Percentiles rank a stretch among this genome's conserved stretches.
Evolutionary conservation across 169 alveolate species (phyloP).

Genomic region (Besnoitia besnoiti): DNA sequence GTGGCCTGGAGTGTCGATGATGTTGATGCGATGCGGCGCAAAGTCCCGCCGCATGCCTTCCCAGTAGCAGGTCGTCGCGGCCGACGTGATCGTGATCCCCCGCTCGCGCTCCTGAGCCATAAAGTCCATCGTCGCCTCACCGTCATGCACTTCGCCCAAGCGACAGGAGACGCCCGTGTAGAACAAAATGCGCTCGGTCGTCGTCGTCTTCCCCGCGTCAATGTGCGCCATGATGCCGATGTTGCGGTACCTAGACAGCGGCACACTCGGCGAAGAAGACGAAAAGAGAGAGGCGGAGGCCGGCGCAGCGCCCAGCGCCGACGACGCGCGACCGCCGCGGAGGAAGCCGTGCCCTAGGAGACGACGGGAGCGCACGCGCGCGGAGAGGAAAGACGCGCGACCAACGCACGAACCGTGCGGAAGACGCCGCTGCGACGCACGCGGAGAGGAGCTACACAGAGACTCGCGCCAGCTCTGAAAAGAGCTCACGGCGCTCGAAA

Average conservation of each 20-base stretch:
- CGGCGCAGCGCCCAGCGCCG: not conserved
- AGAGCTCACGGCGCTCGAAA: no score
- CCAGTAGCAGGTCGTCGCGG: constrained; percentile 97
- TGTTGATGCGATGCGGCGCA: constrained; percentile 85
- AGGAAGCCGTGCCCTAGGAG: not conserved
- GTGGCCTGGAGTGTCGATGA: constrained; percentile 98
- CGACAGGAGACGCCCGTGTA: constrained; percentile 91
- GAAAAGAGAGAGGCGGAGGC: not conserved
- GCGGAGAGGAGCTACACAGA: no score
- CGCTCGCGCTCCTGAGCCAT: constrained; percentile 95
- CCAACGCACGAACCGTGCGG: not conserved
- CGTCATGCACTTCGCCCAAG: constrained; percentile 88
- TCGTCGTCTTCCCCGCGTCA: constrained; percentile 98
- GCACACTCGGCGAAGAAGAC: constrained; percentile 15
- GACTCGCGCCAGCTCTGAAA: no score
- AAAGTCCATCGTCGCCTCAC: constrained; percentile 95
- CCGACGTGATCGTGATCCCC: constrained; percentile 97
- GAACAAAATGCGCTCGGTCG: constrained; percentile 94
- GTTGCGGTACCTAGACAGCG: constrained; percentile 80
- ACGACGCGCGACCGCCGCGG: not conserved
- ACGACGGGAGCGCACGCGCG: not conserved
- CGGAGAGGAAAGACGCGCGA: not conserved
- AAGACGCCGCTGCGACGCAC: no score
- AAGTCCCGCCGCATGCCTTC: constrained; percentile 69
- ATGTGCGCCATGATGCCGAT: constrained; percentile 97